Evolutionary conservation across 495 filamentous ascomycete genomes (phyloP), one percentile per base, ranked within the genome.

Genomic region (Rhypophila decipiens): DNA sequence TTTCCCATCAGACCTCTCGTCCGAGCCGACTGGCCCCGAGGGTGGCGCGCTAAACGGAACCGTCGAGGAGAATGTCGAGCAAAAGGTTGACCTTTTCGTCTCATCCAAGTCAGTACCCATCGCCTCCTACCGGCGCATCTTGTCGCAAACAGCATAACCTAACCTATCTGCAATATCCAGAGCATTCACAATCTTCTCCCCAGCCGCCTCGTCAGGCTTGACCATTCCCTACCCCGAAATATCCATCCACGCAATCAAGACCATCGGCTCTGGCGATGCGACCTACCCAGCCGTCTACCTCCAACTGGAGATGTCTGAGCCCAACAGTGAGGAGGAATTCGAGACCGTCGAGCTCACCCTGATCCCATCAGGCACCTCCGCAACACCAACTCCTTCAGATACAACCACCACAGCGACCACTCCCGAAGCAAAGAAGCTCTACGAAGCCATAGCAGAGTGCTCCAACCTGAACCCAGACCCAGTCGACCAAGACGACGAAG

Each of bases 391-490:
- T 4, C 40, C 56, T 12, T 21, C 40, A 8, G 53, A 49, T 3
- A 17, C 53, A 41, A 42, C 53, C 18, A 37, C 38, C 21, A 35
- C 58, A 10, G 11, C 34, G 8, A 43, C 49, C 12, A 46, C 60
- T 20, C 52, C 55, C 21, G 66, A 70, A 41, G 59, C 66, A 0
- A 47, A 61, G 7, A 61, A 58, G n/a, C 76, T 96, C 10, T 98
- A 85, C 71, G 72, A 76, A 3, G 90, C 90, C 3, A 77, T 97
- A 13, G 86, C 88, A 1, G 79, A 82, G 0, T 96, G 93, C 68
- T 86, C 89, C 12, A 86, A 96, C 57, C 67, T 98, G 15, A 87
- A 97, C 62, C 93, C 93, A 0, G 90, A 96, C 56, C 81, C 87
- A 0, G 50, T 43, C 9, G 69, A 72, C 7, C 69, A 67, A 4